Evolutionary conservation across 106 monocot genomes (phyloP).

Genomic region (Alisma plantagoaquatica): DNA sequence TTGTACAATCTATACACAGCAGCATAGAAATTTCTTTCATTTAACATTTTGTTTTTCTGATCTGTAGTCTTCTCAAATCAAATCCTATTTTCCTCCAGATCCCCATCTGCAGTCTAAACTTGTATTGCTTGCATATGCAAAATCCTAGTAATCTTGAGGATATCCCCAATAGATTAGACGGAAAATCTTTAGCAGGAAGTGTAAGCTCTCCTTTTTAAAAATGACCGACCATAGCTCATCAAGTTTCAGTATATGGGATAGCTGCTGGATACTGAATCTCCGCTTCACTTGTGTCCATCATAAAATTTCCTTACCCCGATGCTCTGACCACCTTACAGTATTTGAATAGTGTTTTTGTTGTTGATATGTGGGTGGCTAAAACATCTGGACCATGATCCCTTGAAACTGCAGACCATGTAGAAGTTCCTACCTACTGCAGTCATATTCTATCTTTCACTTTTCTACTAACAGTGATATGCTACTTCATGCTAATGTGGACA

Average conservation of each 20-base stretch:
- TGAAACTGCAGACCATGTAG: conserved; percentile 44
- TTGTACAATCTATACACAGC: no score
- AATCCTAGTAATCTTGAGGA: no score
- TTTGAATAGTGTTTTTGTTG: conserved; percentile 54
- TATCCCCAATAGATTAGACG: no score
- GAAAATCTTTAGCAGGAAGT: no score
- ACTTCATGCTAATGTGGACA: conserved; percentile 75
- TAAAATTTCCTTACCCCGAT: conserved; percentile 77
- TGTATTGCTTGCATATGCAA: no score
- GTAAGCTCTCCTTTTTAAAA: no score
- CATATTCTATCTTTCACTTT: conserved; percentile 74
- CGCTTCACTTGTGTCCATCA: conserved; percentile 74
- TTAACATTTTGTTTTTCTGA: no score
- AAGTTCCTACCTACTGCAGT: conserved; percentile 64
- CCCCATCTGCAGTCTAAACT: no score
- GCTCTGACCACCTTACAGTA: conserved; percentile 71
- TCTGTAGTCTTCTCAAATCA: no score
- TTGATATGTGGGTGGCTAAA: conserved; percentile 44
- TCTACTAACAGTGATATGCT: conserved; percentile 76
- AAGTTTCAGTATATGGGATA: conserved; percentile 68
- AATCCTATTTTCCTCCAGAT: no score
- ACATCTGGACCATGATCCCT: conserved; percentile 40
- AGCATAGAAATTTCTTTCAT: no score
- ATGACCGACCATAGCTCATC: no score
- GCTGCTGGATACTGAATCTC: conserved; percentile 85